Base-by-base conservation (phyloP, 2,329 filamentous ascomycete genomes). In the Colletotrichum orbiculare region DNA sequence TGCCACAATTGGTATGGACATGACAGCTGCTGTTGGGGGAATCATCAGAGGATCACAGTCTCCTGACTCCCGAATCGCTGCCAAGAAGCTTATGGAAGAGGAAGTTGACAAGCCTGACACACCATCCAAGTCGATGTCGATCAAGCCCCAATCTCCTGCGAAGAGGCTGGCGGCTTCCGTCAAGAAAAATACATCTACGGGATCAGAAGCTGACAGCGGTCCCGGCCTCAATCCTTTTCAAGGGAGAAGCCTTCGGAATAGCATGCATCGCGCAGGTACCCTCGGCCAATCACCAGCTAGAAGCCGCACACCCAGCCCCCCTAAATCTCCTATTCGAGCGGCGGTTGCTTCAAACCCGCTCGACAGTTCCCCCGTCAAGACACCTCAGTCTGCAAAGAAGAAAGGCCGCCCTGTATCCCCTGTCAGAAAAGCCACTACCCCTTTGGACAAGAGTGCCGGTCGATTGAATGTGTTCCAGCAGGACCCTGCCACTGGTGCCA, bases 1-100 rank as follows among this genome's bases (percentile, higher is more conserved):
- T 4, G 70, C 77, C 54, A 88, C 86, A 1, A 81, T 85, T 73
- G 87, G 83, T 1, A 91, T 92, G 89, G 89, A 91, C 49, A 87
- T 91, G 73, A 91, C 89, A 2, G 82, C 82, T 49, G 86, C 85
- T 6, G 79, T 91, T 50, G 89, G 90, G 9, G 82, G 83, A 8
- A 91, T 93, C 54, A 78, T 91, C 73, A 74, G 79, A 75, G 67
- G 68, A 9, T 68, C 75, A 25, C 72, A 73, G 46, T 70, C 77
- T 33, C 73, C 73, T 17, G 78, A 78, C 53, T 76, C 78, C 41
- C 82, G 82, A 43, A 73, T 76, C 8, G 77, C 83, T 60, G 86
- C 83, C 8, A 89, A 86, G 72, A 81, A 81, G 50, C 73, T 86
- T 11, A 87, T 89, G 85, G 86, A 89, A 69, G 77, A 85, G 68